A percentile compares a stretch with the other conserved stretches of the same genome.
phyloP scores from a whole-genome alignment of 345 rosid species.

The Melastoma malabathricum region DNA sequence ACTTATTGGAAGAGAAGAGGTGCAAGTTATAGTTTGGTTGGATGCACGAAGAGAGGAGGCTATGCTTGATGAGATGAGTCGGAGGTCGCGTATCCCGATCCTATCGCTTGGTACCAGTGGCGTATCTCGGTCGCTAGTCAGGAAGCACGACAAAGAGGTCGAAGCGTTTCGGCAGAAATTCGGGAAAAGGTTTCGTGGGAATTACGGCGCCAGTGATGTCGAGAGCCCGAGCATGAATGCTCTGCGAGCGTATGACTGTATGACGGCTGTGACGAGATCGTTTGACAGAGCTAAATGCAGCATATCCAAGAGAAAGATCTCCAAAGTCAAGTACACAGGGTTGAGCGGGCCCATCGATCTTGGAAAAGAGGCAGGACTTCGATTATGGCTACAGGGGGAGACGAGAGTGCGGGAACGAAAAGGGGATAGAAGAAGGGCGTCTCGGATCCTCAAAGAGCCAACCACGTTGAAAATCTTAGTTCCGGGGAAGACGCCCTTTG shows the following conservation, averaged over 20 bases:
- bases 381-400: no score
- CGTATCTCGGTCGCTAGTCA: conserved; percentile 23
- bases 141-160: conserved; percentile 7
- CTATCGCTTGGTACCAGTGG: conserved; percentile 24
- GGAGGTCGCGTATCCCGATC: conserved; percentile 22
- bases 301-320: conserved; percentile 9
- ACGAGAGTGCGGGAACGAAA: no score
- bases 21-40: conserved; percentile 29
- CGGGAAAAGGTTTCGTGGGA: conserved; percentile 4
- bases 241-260: conserved; percentile 29
- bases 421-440: no score
- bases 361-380: conserved; percentile 4
- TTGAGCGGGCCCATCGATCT: conserved; percentile 29
- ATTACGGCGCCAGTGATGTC: conserved; percentile 12
- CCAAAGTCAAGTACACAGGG: conserved; percentile 19
- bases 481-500: conserved; percentile 24
- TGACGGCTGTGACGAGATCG: conserved; percentile 9
- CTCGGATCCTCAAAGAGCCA: conserved; percentile 14
- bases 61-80: conserved; percentile 25
- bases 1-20: conserved; percentile 22
- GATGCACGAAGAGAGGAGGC: conserved; percentile 36
- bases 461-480: conserved; percentile 20
- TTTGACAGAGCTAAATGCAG: not conserved
- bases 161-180: conserved; percentile 15
- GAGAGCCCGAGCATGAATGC: conserved; percentile 24